A percentile compares a stretch with the other conserved stretches of the same genome.
Conservation (phyloP, 345 rosid species). For the Excoecaria agallocha region DNA sequence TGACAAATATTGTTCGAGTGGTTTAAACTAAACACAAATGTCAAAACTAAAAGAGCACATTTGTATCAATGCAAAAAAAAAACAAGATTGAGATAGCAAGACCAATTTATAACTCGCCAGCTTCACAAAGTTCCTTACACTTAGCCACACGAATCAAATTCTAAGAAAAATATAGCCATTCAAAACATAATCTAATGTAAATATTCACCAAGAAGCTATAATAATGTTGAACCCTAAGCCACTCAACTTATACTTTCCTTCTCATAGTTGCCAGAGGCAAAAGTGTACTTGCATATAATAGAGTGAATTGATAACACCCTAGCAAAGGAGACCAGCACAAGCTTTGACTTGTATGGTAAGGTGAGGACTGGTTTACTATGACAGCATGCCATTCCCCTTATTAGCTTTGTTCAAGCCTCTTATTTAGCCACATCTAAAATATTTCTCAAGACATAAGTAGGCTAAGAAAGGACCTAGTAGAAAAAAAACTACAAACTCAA, state of each 20-base stretch:
- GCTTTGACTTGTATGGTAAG: background rate
- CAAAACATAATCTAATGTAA: background rate
- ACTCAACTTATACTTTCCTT: background rate
- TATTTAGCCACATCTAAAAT: background rate
- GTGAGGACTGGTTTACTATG: background rate
- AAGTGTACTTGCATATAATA: background rate
- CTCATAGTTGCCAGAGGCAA: background rate
- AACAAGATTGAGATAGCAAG: background rate
- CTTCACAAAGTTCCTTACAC: too few species aligned
- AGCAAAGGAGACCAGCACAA: background rate
- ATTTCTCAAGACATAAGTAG: background rate
- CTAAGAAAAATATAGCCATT: background rate
- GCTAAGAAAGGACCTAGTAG: background rate
- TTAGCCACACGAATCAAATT: background rate
- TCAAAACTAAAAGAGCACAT: background rate
- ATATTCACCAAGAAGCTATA: background rate
- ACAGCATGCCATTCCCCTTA: background rate
- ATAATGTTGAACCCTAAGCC: background rate
- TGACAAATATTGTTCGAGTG: background rate
- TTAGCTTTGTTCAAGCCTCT: background rate
- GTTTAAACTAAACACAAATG: background rate
- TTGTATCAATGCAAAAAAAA: background rate
- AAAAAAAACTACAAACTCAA: background rate
- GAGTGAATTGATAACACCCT: background rate
- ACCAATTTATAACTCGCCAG: conserved; percentile 8